Conservation (phyloP, 768 basidiomycete genomes). For the Naganishia friedmannii region DNA sequence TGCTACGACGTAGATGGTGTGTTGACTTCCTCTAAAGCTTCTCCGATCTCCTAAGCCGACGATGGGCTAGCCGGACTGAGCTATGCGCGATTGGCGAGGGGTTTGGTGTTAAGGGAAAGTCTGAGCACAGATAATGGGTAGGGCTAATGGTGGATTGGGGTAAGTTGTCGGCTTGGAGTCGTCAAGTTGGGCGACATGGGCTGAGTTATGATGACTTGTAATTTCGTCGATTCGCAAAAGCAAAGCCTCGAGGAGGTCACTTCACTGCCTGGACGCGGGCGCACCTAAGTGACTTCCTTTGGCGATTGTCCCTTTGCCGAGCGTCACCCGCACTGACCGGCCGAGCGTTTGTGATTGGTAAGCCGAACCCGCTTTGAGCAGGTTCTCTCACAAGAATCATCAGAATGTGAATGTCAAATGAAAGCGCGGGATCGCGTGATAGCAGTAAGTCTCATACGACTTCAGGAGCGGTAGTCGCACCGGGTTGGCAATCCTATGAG, state of each 20-base stretch:
- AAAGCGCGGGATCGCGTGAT: slow-evolving; percentile 13
- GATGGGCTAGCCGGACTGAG: not conserved
- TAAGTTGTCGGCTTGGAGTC: no score
- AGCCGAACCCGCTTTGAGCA: not conserved
- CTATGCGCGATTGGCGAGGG: not conserved
- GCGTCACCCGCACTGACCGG: not conserved
- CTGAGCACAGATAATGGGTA: no score
- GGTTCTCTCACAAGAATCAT: no score
- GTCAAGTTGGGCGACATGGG: not conserved
- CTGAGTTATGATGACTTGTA: not conserved
- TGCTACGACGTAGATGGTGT: no score
- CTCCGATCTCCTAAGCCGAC: slow-evolving; percentile 3
- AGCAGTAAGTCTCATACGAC: not conserved
- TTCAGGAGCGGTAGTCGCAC: not conserved
- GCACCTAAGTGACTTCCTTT: not conserved
- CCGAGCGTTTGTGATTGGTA: not conserved
- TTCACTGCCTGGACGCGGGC: not conserved
- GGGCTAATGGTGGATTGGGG: no score
- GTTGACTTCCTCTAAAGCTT: not conserved
- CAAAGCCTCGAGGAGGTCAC: not conserved
- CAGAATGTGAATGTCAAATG: slow-evolving; percentile 3
- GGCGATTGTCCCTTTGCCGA: not conserved
- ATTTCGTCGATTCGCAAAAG: not conserved
- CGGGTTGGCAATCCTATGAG: not conserved
- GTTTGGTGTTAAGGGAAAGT: no score